These are phyloP conservation scores for Harringtonia aguacate DNA, from an alignment of 2,329 filamentous ascomycete species.

Conservation along the genomic window DNA sequence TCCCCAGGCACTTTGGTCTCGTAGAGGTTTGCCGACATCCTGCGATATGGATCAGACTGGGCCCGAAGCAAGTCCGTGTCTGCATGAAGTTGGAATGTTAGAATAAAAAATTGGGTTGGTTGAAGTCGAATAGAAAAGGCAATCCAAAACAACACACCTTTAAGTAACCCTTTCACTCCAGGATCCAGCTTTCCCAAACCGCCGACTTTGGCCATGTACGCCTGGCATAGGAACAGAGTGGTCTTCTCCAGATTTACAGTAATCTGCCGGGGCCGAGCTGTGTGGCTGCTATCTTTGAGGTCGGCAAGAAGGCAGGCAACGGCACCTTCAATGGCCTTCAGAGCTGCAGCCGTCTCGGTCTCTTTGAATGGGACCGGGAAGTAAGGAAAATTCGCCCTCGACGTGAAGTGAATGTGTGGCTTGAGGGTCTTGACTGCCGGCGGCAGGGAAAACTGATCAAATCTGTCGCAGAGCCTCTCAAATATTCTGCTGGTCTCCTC, in stretches of 20 bases:
- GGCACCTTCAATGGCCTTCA: constrained; percentile 34
- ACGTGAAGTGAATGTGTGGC: constrained; percentile 5
- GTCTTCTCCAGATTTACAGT: constrained; percentile 40
- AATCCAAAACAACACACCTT: constrained; percentile 9
- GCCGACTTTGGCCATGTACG: constrained; percentile 44
- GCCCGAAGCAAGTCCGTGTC: constrained; percentile 57
- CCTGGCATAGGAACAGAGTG: constrained; percentile 45
- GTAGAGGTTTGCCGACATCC: constrained; percentile 13
- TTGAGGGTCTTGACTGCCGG: neutral
- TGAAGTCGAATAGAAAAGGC: neutral
- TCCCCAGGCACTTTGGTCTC: constrained; percentile 16
- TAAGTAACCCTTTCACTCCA: constrained; percentile 27
- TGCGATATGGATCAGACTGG: constrained; percentile 54
- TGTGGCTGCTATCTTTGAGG: constrained; percentile 41
- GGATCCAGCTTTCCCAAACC: constrained; percentile 37
- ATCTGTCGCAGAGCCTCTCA: neutral
- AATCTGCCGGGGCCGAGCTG: constrained; percentile 18
- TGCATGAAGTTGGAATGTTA: constrained; percentile 20
- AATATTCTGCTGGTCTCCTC: constrained; percentile 15
- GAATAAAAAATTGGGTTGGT: constrained; percentile 6
- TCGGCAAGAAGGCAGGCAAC: constrained; percentile 43
- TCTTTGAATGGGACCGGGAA: constrained; percentile 13
- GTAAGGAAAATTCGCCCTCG: constrained; percentile 12
- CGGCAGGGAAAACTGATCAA: constrained; percentile 2
- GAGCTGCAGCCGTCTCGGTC: constrained; percentile 7